Base-by-base conservation (phyloP, 192 early-diverging fungal genomes). In the Backusella morwellensis region DNA sequence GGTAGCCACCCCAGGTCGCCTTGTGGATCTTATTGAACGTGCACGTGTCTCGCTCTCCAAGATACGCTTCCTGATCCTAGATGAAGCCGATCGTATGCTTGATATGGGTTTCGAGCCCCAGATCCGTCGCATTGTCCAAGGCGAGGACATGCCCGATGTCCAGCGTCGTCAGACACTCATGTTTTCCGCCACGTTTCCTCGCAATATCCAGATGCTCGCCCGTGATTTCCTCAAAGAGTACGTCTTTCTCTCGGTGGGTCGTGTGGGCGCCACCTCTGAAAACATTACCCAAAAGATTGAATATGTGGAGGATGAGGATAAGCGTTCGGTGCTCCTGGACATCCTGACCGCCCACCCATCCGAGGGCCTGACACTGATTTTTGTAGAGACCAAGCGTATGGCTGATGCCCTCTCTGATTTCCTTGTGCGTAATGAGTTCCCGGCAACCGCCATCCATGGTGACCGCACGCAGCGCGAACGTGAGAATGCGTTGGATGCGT, bases 41-140 rank as follows among this genome's bases (percentile, higher is more conserved):
- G 88, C 90, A 71, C 89, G 89, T 26, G 86, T 93, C 34, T 92
- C 94, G 40, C 81, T 98, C 21, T 90, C 89, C n/a, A 84, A 94
- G 21, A 92, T 96, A 4, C 85, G 86, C 23, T 98, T 92, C 78
- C 84, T 98, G 68, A 96, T 99, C 23, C 87, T 98, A 23, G 96
- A 99, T 78, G 96, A 98, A 85, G 97, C 96, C 34, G 97, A 99
- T 86, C 91, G 97, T 70, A 99, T 98, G 97, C 88, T 99, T 70
- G 97, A 99, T 78, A 92, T 93, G 82, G 96, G 95, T 54, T 97
- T 97, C 83, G 95, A 99, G 75, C 92, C 92, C 66, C 93, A 95
- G 76, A 97, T 99, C 79, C 90, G 91, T 71, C 91, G 93, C 70
- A 96, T 99, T 81, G 91, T 97, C 47, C 91, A 88, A 84, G 74